phyloP scores from a whole-genome alignment of 2,329 filamentous ascomycete genomes.

The Lizonia empirigonia region DNA sequence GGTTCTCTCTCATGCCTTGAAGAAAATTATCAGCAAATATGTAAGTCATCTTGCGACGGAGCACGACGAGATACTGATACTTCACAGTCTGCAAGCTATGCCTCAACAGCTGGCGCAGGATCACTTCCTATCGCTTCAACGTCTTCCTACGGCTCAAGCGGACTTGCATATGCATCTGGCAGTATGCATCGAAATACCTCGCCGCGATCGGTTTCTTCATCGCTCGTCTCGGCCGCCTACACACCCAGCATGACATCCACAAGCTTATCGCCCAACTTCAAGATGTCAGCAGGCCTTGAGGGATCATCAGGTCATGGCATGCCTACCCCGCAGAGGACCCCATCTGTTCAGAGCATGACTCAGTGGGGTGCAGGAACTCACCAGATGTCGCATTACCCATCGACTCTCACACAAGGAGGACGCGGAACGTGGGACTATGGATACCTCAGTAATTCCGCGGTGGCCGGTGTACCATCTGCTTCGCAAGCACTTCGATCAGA shows the following conservation, averaged over 20 bases:
- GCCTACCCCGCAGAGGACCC: constrained; percentile 42
- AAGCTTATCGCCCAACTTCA: constrained; percentile 53
- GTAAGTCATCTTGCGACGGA: constrained; percentile 53
- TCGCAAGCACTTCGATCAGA: constrained; percentile 42
- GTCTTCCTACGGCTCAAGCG: constrained; percentile 47
- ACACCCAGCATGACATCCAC: constrained; percentile 51
- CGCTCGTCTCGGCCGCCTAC: constrained; percentile 53
- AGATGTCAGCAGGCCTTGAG: constrained; percentile 47
- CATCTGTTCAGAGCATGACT: constrained; percentile 43
- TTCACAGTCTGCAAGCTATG: constrained; percentile 68
- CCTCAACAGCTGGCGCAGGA: constrained; percentile 64
- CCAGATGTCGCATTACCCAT: constrained; percentile 43
- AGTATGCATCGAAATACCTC: constrained; percentile 56
- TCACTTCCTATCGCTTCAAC: constrained; percentile 48
- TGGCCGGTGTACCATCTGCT: constrained; percentile 33
- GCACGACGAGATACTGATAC: constrained; percentile 44
- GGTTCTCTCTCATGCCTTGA: constrained; percentile 81
- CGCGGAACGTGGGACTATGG: constrained; percentile 47
- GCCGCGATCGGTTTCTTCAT: constrained; percentile 55
- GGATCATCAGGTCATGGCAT: constrained; percentile 47
- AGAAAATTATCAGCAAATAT: constrained; percentile 99
- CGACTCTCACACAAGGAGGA: constrained; percentile 36
- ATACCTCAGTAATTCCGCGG: constrained; percentile 38
- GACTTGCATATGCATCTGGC: constrained; percentile 55
- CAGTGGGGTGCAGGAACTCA: constrained; percentile 40